These are phyloP conservation scores for Iris macrosiphon DNA, from an alignment of 106 monocot genomes.

Conservation along the genomic window DNA sequence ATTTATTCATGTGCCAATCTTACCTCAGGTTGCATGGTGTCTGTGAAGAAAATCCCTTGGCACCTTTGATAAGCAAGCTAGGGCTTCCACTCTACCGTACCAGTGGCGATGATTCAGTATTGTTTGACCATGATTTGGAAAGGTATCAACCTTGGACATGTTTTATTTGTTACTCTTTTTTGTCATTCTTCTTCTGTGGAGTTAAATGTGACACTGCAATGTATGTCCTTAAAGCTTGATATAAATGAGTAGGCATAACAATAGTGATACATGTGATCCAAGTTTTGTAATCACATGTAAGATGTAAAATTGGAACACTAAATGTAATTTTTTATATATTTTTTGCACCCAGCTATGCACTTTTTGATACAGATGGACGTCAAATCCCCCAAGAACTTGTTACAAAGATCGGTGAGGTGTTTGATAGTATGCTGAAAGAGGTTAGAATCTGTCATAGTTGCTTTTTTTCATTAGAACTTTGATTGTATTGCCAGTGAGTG, in stretches of 20 bases:
- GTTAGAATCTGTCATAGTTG: slow-evolving; percentile 12
- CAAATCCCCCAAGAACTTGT: slow-evolving; percentile 89
- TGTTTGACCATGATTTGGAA: slow-evolving; percentile 97
- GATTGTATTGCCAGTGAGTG: neutral
- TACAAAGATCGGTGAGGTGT: slow-evolving; percentile 58
- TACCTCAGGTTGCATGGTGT: slow-evolving; percentile 86
- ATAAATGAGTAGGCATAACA: too few relatives aligned
- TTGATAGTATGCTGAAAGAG: slow-evolving; percentile 73
- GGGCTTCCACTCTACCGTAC: slow-evolving; percentile 92
- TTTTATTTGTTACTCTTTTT: neutral
- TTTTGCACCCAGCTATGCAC: slow-evolving; percentile 60
- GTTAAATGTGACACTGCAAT: too few relatives aligned
- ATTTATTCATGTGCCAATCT: neutral
- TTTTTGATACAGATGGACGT: slow-evolving; percentile 84
- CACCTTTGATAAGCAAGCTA: slow-evolving; percentile 73
- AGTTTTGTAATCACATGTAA: neutral
- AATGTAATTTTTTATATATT: neutral
- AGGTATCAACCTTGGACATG: slow-evolving; percentile 34
- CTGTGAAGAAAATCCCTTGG: slow-evolving; percentile 88
- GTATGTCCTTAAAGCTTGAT: too few relatives aligned
- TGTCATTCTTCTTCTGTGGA: too few relatives aligned
- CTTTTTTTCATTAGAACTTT: neutral
- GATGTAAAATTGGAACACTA: neutral
- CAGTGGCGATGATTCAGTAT: slow-evolving; percentile 90
- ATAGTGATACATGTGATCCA: neutral